Conservation (phyloP, 805 yeast genomes). For the Pichia cabralensis region DNA sequence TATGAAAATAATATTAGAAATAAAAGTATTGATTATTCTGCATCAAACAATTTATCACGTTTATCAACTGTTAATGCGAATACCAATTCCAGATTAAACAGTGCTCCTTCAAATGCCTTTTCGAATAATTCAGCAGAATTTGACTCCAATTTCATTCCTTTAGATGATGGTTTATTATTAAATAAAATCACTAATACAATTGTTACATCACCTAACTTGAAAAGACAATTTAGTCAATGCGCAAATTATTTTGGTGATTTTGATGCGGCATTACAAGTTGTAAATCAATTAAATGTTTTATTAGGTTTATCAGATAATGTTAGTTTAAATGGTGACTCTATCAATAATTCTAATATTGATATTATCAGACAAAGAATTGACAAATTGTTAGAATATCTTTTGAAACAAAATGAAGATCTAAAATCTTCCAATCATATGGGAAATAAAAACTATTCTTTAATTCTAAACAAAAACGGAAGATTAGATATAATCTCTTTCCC, state of each 20-base stretch:
- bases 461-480: conserved; percentile 31
- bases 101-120: neutral
- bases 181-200: conserved; percentile 40
- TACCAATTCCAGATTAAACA: neutral
- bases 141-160: conserved; percentile 18
- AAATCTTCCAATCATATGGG: conserved; percentile 23
- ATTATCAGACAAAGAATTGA: conserved; percentile 18
- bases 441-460: conserved; percentile 28
- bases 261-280: conserved; percentile 29
- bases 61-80: neutral
- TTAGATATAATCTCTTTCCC: conserved; percentile 64
- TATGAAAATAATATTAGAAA: conserved; percentile 7
- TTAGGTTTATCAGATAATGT: conserved; percentile 12
- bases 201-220: conserved; percentile 49
- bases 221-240: conserved; percentile 37
- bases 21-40: conserved; percentile 9
- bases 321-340: neutral
- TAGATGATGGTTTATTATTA: conserved; percentile 56
- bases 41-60: conserved; percentile 2
- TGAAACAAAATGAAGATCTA: conserved; percentile 36
- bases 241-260: conserved; percentile 45
- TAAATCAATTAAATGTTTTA: conserved; percentile 26
- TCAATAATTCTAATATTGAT: conserved; percentile 6
- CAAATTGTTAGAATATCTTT: conserved; percentile 29
- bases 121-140: conserved; percentile 8